Evolutionary conservation across 768 basidiomycete species (phyloP), one percentile per base, ranked within the genome.

Genomic region (Tubosaeta sp.): DNA sequence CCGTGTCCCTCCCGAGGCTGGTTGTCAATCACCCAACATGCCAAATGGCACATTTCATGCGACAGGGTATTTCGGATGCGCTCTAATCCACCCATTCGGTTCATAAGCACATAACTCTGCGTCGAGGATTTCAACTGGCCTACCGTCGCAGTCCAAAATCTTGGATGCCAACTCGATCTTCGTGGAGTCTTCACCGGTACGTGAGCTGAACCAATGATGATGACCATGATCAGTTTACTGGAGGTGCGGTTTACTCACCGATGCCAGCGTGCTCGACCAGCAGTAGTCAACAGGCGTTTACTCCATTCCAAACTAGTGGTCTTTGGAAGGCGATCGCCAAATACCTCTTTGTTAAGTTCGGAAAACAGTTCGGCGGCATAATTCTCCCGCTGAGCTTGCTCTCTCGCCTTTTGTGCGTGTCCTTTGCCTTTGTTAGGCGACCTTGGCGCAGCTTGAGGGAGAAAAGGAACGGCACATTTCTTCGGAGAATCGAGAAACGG

Each of bases 21-120:
- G 16, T 77, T 72, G 63, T 86, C 81, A 50, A 95, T 88, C 22
- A 89, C 72, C 91, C 91, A 95, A 51, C 81, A 81, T 3, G 92
- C 92, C 32, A 95, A 68, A 71, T 94, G 92, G 60, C 91, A 94
- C 91, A 94, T 92, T 66, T 95, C 92, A 59, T 95, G 92, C 29
- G 88, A 83, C 12, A 95, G 71, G 1, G 91, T 94, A 61, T 86
- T 85, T 33, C 85, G 76, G 45, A 94, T 86, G 35, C 90, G 81
- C 49, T 89, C 91, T 93, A 52, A 31, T 51, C n/a, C 3, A 35
- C 38, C 9, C 26, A 35, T 43, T 25, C 35, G 25, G 14, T 12
- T 43, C 1, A 29, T 47, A 42, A 41, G 19, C 14, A 12, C 7
- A n/a, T 8, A 10, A 11, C 25, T 17, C 25, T 16, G 6, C 25